A percentile compares a stretch with the other conserved stretches of the same genome.
These are phyloP conservation scores for Dactylellina haptotyla DNA, from an alignment of 2,329 filamentous ascomycete species.

Conservation along the genomic window DNA sequence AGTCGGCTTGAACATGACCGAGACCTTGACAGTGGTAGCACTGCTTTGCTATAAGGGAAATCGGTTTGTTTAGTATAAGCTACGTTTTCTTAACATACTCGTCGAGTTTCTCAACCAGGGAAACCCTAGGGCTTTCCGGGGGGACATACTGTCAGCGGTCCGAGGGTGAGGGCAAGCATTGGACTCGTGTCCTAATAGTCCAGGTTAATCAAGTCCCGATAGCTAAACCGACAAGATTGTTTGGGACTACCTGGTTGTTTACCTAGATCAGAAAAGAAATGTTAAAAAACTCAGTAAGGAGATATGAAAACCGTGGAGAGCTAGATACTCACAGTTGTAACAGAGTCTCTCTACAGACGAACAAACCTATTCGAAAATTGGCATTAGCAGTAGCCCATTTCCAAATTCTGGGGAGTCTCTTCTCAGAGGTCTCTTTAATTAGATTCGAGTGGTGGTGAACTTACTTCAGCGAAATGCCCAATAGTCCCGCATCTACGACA, in stretches of 20 bases:
- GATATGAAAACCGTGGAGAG: background rate
- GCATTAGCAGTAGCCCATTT: constrained; percentile 16
- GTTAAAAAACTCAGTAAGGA: background rate
- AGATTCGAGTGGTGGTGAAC: constrained; percentile 61
- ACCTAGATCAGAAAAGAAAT: constrained; percentile 65
- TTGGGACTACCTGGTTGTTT: constrained; percentile 77
- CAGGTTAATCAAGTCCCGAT: constrained; percentile 51
- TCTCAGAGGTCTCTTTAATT: no score
- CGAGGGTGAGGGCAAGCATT: constrained; percentile 96
- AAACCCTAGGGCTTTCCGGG: no score
- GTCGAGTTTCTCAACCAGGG: no score
- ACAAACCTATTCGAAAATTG: constrained; percentile 77
- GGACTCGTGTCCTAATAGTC: constrained; percentile 80
- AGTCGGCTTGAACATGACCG: constrained; percentile 98
- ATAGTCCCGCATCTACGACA: constrained; percentile 65
- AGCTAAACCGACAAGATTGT: background rate
- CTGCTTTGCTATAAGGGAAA: constrained; percentile 78
- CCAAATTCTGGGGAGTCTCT: no score
- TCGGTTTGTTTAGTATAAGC: no score
- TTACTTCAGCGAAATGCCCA: constrained; percentile 66
- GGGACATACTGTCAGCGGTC: constrained; percentile 80
- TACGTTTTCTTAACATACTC: no score
- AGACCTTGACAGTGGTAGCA: constrained; percentile 99
- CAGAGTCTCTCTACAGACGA: constrained; percentile 97
- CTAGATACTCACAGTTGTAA: constrained; percentile 86